phyloP scores from a whole-genome alignment of 2,329 filamentous ascomycete species.

The Apiospora saccharicola region DNA sequence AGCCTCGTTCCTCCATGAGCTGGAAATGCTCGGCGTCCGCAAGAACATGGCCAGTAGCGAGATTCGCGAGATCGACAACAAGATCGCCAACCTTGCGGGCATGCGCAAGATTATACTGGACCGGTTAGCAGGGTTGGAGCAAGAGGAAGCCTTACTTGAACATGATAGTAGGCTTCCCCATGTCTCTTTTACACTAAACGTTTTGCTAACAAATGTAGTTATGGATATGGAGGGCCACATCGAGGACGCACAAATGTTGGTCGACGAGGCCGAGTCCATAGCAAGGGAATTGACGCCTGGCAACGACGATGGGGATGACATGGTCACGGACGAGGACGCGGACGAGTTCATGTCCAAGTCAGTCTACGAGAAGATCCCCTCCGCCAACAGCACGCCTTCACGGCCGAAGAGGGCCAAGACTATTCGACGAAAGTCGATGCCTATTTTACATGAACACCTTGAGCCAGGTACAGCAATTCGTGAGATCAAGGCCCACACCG shows the following conservation, averaged over 20 bases:
- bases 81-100: slow-evolving; percentile 89
- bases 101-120: slow-evolving; percentile 95
- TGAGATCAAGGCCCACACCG: slow-evolving; percentile 87
- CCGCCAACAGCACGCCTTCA: slow-evolving; percentile 55
- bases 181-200: not conserved
- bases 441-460: slow-evolving; percentile 94
- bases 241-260: slow-evolving; percentile 66
- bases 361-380: slow-evolving; percentile 90
- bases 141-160: slow-evolving; percentile 89
- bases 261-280: slow-evolving; percentile 65
- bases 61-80: slow-evolving; percentile 95
- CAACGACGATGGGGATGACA: slow-evolving; percentile 59
- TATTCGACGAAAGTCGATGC: slow-evolving; percentile 82
- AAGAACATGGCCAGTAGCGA: slow-evolving; percentile 99
- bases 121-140: slow-evolving; percentile 82
- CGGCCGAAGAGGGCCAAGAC: slow-evolving; percentile 62
- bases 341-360: slow-evolving; percentile 94
- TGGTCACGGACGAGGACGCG: slow-evolving; percentile 58
- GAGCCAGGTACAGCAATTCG: slow-evolving; percentile 87
- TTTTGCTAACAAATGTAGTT: slow-evolving; percentile 50
- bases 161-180: slow-evolving; percentile 73
- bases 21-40: slow-evolving; percentile 89
- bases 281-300: slow-evolving; percentile 57
- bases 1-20: slow-evolving; percentile 78
- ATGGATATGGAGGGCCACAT: slow-evolving; percentile 68